Evolutionary conservation across 192 early-diverging fungal genomes (phyloP).

Genomic region (Umbelopsis vinacea): DNA sequence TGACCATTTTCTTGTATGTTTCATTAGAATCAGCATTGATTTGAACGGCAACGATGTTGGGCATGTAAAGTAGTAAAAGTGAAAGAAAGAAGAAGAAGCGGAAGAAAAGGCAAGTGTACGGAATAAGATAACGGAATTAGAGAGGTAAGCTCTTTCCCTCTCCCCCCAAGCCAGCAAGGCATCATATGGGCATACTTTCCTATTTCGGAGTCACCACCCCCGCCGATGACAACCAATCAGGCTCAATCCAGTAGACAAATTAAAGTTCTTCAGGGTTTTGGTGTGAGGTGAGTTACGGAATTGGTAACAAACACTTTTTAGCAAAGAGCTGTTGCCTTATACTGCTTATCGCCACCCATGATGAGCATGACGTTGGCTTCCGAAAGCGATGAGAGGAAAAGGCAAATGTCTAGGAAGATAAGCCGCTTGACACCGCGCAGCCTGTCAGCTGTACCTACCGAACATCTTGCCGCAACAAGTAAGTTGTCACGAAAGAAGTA

Average conservation of each 20-base stretch:
- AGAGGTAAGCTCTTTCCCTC: background rate
- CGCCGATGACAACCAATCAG: background rate
- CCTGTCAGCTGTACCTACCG: background rate
- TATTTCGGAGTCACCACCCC: background rate
- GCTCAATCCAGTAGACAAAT: background rate
- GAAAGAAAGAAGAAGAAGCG: conserved; percentile 9
- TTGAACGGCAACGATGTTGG: background rate
- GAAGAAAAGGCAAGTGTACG: conserved; percentile 10
- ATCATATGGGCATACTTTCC: conserved; percentile 18
- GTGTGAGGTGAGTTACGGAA: background rate
- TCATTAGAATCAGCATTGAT: background rate
- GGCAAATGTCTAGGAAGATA: background rate
- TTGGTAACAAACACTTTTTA: conserved; percentile 9
- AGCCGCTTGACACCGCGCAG: background rate
- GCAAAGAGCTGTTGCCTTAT: conserved; percentile 5
- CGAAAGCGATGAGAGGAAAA: background rate
- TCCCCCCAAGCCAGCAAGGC: too few species aligned
- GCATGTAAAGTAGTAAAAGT: background rate
- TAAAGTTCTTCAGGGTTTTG: conserved; percentile 12
- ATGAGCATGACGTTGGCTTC: conserved; percentile 3
- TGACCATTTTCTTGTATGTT: conserved; percentile 1
- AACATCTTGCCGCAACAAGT: background rate
- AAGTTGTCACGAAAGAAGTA: conserved; percentile 6
- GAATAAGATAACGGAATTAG: conserved; percentile 20
- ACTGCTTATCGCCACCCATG: background rate